Evolutionary conservation across 495 filamentous ascomycete genomes (phyloP).

Genomic region (Chlorociboria aeruginascens): DNA sequence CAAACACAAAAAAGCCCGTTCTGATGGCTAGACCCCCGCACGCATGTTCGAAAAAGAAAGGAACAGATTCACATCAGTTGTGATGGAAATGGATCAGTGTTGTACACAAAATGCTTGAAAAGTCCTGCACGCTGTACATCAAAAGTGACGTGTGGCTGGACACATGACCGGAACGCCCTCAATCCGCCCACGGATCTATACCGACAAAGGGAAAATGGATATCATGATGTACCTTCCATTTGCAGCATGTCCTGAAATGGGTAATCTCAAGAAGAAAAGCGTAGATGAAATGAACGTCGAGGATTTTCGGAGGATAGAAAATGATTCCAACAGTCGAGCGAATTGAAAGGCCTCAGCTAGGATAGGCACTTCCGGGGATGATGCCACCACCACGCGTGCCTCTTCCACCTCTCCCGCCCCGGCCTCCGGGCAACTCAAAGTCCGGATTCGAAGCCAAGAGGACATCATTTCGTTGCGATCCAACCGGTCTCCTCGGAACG

Average conservation of each 20-base stretch:
- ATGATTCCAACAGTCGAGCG: not conserved
- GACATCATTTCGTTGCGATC: constrained; percentile 34
- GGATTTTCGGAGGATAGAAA: constrained; percentile 2
- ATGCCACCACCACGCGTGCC: constrained; percentile 15
- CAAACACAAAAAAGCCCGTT: no score
- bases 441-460: constrained; percentile 62
- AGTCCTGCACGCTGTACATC: not conserved
- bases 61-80: not conserved
- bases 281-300: constrained; percentile 8
- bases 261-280: constrained; percentile 2
- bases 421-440: constrained; percentile 44
- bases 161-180: no score
- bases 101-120: not conserved
- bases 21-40: no score
- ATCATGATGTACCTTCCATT: constrained; percentile 8
- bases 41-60: not conserved
- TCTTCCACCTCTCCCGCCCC: constrained; percentile 12
- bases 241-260: not conserved
- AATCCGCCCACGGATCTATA: not conserved
- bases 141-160: no score
- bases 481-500: constrained; percentile 22
- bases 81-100: not conserved
- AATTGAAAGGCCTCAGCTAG: constrained; percentile 5
- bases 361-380: constrained; percentile 17
- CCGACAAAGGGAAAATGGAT: not conserved